Base-by-base conservation (phyloP, 2,329 filamentous ascomycete genomes). In the Diaporthe velutina region DNA sequence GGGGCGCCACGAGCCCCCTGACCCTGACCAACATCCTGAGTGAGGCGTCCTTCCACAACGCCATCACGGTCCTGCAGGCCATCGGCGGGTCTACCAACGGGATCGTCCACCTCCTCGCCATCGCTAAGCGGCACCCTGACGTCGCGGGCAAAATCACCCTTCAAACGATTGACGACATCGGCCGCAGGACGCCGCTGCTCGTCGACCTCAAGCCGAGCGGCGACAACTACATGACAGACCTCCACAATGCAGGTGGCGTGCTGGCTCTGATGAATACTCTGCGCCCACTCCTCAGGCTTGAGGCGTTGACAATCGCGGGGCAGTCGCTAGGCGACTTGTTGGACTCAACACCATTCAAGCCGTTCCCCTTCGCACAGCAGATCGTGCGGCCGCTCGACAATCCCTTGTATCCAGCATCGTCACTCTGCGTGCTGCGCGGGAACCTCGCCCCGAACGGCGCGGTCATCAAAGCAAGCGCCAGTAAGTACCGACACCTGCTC, bases 231-330 rank as follows among this genome's bases (percentile, higher is more conserved):
- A 97, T 98, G 92, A 94, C 93, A 6, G 95, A 98, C 80, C 92
- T 98, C 54, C 97, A 97, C 83, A 93, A 95, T 74, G 93, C 97
- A 70, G 96, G 96, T 33, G 96, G 96, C 40, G 95, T 97, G 83
- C 92, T 93, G 0, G 93, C 94, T 0, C 91, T 98, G 0, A 90
- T 98, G 77, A 95, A 95, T 78, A 86, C 94, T 30, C 88, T 98
- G 25, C 92, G 92, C 2, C 93, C 93, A 0, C 87, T 98, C 0
- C 87, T 98, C 0, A 89, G 96, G 77, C 94, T 96, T 25, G 87
- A 89, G 73, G 95, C 95, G 12, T 88, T 90, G 68, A 98, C 95
- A 0, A 88, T 98, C n/a, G 97, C 94, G 0, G 96, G 96, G 5
- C 92, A 93, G 79, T 97, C 95, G 0, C 85, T 98, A 0, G 93